Conservation (phyloP, 2,329 filamentous ascomycete species). For the Trichoderma polysporum region DNA sequence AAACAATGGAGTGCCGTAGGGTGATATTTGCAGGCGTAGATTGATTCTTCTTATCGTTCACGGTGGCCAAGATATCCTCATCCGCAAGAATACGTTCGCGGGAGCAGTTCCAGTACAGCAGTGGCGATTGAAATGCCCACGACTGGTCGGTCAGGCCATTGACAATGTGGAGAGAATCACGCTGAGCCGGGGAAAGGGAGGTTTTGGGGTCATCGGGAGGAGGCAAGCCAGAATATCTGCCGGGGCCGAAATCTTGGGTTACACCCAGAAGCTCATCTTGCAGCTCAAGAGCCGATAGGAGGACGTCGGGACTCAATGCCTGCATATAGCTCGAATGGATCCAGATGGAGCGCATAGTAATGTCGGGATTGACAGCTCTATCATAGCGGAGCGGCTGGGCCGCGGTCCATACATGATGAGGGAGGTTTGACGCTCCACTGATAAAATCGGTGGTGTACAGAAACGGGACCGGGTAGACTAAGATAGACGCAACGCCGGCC, state of each 20-base stretch:
- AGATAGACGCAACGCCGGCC: slow-evolving; percentile 66
- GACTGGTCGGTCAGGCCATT: slow-evolving; percentile 62
- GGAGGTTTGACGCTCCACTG: slow-evolving; percentile 68
- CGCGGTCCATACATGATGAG: slow-evolving; percentile 79
- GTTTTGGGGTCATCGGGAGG: slow-evolving; percentile 27
- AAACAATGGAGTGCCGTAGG: slow-evolving; percentile 74
- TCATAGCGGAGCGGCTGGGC: slow-evolving; percentile 61
- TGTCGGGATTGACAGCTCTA: slow-evolving; percentile 56
- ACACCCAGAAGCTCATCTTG: slow-evolving; percentile 68
- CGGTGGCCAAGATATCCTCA: slow-evolving; percentile 62
- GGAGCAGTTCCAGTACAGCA: slow-evolving; percentile 79
- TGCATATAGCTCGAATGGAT: slow-evolving; percentile 79
- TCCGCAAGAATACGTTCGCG: slow-evolving; percentile 58
- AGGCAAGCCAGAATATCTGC: slow-evolving; percentile 33
- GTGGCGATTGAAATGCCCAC: slow-evolving; percentile 80
- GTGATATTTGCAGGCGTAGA: slow-evolving; percentile 71
- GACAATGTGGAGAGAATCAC: slow-evolving; percentile 57
- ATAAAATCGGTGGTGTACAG: slow-evolving; percentile 71
- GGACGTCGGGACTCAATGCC: slow-evolving; percentile 64
- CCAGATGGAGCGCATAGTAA: slow-evolving; percentile 82
- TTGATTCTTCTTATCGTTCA: slow-evolving; percentile 63
- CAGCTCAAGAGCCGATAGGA: slow-evolving; percentile 65
- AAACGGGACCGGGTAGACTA: slow-evolving; percentile 74
- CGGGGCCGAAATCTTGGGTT: slow-evolving; percentile 56
- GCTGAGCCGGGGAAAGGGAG: slow-evolving; percentile 45